These are phyloP conservation scores for Discostella stelligeroides DNA, from an alignment of 108 stramenopile species.

Conservation along the genomic window DNA sequence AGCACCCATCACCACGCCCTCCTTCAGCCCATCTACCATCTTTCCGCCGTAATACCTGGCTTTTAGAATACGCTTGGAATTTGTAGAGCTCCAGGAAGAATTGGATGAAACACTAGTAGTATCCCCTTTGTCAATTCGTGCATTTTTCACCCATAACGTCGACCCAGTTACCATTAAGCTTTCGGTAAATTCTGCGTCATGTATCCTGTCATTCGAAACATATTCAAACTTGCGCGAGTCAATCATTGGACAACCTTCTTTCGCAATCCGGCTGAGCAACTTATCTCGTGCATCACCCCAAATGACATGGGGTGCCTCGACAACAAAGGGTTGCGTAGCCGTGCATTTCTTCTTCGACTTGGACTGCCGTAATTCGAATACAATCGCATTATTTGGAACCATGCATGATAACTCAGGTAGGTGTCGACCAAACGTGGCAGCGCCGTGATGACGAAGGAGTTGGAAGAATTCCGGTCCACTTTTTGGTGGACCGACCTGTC, in stretches of 20 bases:
- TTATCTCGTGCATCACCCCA: conserved; percentile 48
- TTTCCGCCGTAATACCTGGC: conserved; percentile 42
- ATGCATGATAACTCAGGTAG: conserved; percentile 51
- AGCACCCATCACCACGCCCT: conserved; percentile 15
- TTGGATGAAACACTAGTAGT: conserved; percentile 10
- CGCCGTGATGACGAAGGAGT: conserved; percentile 41
- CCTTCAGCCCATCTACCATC: conserved; percentile 32
- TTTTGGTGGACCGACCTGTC: conserved; percentile 10
- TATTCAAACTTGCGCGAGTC: conserved; percentile 45
- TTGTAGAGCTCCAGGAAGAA: conserved; percentile 2
- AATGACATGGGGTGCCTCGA: conserved; percentile 46
- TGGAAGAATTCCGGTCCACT: conserved; percentile 42
- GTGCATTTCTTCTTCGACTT: conserved; percentile 21
- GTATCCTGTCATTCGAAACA: conserved; percentile 36
- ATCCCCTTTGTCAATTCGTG: conserved; percentile 20
- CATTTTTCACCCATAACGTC: conserved; percentile 49
- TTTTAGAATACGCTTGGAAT: conserved; percentile 29
- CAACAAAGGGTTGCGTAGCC: conserved; percentile 45
- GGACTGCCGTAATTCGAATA: conserved; percentile 22
- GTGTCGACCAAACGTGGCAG: conserved; percentile 44
- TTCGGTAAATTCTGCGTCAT: conserved; percentile 37
- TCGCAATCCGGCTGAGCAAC: conserved; percentile 30
- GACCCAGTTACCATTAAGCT: conserved; percentile 41
- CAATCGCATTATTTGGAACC: conserved; percentile 44
- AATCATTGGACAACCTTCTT: conserved; percentile 46